A percentile compares a stretch with the other conserved stretches of the same genome.
Conservation (phyloP, 1,284 basidiomycete genomes). For the Tilletia setariae region DNA sequence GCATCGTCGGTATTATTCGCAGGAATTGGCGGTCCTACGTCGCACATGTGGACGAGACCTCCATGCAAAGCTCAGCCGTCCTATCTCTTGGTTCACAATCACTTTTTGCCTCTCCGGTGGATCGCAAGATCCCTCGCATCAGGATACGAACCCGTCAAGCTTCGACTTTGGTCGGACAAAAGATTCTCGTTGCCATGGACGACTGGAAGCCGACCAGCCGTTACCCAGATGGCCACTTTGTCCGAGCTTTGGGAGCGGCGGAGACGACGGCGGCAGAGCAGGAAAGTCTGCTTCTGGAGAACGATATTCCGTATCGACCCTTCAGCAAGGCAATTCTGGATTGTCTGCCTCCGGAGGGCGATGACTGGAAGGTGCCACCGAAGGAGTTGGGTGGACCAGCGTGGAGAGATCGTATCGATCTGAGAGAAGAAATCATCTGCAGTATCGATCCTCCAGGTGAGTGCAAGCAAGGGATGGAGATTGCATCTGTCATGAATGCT, state of each 20-base stretch:
- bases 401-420: slow-evolving; percentile 85
- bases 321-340: slow-evolving; percentile 91
- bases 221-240: slow-evolving; percentile 97
- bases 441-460: slow-evolving; percentile 80
- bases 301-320: slow-evolving; percentile 91
- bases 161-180: slow-evolving; percentile 79
- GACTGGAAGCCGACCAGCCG: slow-evolving; percentile 80
- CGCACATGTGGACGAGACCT: slow-evolving; percentile 87
- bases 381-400: slow-evolving; percentile 63
- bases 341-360: slow-evolving; percentile 85
- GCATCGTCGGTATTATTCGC: slow-evolving; percentile 85
- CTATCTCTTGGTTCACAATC: slow-evolving; percentile 78
- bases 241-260: slow-evolving; percentile 82
- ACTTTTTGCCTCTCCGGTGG: slow-evolving; percentile 91
- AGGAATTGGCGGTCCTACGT: slow-evolving; percentile 91
- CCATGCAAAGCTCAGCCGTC: slow-evolving; percentile 68
- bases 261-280: slow-evolving; percentile 96
- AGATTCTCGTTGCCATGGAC: slow-evolving; percentile 93
- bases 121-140: slow-evolving; percentile 86
- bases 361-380: slow-evolving; percentile 85
- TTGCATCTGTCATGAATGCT: not conserved
- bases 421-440: slow-evolving; percentile 82
- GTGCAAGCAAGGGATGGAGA: not conserved
- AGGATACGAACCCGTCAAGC: slow-evolving; percentile 92
- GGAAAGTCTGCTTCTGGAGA: slow-evolving; percentile 89